phyloP scores from a whole-genome alignment of 1,139 yeast genomes.

The Debaryomycetaceae sp. region DNA sequence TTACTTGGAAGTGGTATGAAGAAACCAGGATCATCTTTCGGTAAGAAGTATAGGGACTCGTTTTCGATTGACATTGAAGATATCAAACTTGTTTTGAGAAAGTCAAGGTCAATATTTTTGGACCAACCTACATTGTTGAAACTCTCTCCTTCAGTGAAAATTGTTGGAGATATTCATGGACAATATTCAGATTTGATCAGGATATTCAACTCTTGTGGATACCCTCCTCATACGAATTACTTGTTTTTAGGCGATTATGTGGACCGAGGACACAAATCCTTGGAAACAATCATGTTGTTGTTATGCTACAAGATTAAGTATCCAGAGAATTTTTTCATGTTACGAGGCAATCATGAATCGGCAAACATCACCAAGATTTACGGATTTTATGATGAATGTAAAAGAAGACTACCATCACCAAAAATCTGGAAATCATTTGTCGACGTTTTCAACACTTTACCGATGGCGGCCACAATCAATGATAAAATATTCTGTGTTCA shows the following conservation, averaged over 20 bases:
- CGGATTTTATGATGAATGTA: conserved; percentile 97
- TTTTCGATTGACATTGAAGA: conserved; percentile 50
- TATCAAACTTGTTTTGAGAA: conserved; percentile 60
- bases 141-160: conserved; percentile 91
- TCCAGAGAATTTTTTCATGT: conserved; percentile 89
- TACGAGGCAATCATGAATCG: conserved; percentile 96
- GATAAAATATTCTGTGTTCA: conserved; percentile 86
- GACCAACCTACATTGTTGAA: conserved; percentile 88
- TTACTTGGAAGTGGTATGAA: conserved; percentile 45
- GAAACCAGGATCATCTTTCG: conserved; percentile 15
- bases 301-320: conserved; percentile 92
- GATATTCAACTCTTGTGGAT: conserved; percentile 92
- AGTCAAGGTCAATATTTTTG: conserved; percentile 82
- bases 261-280: conserved; percentile 91
- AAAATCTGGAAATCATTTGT: conserved; percentile 74
- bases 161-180: conserved; percentile 97
- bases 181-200: conserved; percentile 90
- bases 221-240: conserved; percentile 94
- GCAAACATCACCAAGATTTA: conserved; percentile 94
- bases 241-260: conserved; percentile 93
- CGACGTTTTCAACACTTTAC: conserved; percentile 82
- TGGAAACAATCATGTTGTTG: conserved; percentile 82
- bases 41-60: conserved; percentile 34
- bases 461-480: conserved; percentile 82
- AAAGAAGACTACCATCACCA: conserved; percentile 64